These are phyloP conservation scores for Boletus patriciae DNA, from an alignment of 768 basidiomycete genomes.

Conservation along the genomic window DNA sequence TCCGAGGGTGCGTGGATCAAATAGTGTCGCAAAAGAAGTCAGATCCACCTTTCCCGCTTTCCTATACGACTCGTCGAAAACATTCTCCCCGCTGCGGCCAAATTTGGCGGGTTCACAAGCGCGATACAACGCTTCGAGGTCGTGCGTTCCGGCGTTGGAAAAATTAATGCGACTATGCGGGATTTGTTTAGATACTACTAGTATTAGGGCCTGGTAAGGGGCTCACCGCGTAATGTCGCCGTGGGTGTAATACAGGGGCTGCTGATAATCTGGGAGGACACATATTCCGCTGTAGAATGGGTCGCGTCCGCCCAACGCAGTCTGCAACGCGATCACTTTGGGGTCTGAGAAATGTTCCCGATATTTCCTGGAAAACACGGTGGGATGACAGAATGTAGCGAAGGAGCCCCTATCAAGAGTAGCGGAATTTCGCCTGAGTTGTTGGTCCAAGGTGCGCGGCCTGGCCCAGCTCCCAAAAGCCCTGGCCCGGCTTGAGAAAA, in stretches of 20 bases:
- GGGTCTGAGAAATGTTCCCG: not conserved
- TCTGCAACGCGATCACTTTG: not conserved
- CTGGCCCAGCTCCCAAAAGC: too few species aligned
- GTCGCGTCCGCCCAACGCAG: too few species aligned
- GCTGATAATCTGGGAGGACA: too few species aligned
- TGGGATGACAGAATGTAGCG: too few species aligned
- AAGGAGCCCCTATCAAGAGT: too few species aligned
- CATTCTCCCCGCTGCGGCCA: not conserved
- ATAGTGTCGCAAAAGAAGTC: conserved; percentile 29
- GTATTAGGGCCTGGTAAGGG: not conserved
- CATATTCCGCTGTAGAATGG: too few species aligned
- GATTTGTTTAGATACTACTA: not conserved
- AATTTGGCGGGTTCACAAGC: conserved; percentile 10
- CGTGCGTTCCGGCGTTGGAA: not conserved
- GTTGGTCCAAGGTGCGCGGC: too few species aligned
- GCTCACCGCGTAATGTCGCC: not conserved
- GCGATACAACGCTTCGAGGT: not conserved
- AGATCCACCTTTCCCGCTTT: conserved; percentile 49
- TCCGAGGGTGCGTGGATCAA: not conserved
- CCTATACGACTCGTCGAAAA: conserved; percentile 25
- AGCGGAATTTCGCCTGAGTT: too few species aligned
- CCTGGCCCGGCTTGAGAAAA: too few species aligned
- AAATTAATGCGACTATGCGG: not conserved
- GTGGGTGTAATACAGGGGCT: not conserved
- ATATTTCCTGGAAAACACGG: too few species aligned